Base-by-base conservation (phyloP, 2,329 filamentous ascomycete genomes). In the Trichoderma atrobrunneum region DNA sequence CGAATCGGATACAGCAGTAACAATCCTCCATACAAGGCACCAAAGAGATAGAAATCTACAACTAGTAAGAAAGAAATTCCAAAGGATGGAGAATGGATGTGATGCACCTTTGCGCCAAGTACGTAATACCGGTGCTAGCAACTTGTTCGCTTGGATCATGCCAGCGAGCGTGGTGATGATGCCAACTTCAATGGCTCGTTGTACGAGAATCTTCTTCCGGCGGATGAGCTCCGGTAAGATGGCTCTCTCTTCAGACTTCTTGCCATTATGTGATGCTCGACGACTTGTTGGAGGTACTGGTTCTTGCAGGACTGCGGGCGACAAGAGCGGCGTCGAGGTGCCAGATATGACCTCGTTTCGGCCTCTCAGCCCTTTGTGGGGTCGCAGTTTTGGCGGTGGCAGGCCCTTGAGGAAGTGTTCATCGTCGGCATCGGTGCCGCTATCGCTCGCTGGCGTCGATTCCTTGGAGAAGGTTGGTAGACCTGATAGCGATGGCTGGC, bases 361-460 rank as follows among this genome's bases (percentile, higher is more conserved):
- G 72, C 88, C 91, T 73, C 92, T 88, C 63, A 97, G 81, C 8
- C 94, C 95, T 82, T 97, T 98, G 79, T 92, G 91, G 36, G 89
- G 86, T 73, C 90, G 88, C 10, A 87, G 76, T n/a, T 87, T 91
- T 2, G 95, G 93, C 3, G 95, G 93, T 1, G 95, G 95, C 26
- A 98, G 84, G 0, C 94, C 92, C 80, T 92, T 96, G 71, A 97
- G 85, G 76, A 95, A 91, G 74, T 95, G 92, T 81, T 98, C 95
- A 83, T 98, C 95, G 78, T 98, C 95, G 51, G 95, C 95, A 80
- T 98, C 95, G 21, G 95, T 97, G 28, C 95, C 95, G 80, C 94
- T 97, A 76, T 97, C 95, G 80, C 93, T 97, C 12, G 88, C 89
- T 2, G 90, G 87, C 1, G 87, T 85, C 5, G 88, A 89, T 66